Evolutionary conservation across 164 flowering plant genomes (phyloP), one percentile per base, ranked within the genome.

Genomic region (Dillenia turbinata): DNA sequence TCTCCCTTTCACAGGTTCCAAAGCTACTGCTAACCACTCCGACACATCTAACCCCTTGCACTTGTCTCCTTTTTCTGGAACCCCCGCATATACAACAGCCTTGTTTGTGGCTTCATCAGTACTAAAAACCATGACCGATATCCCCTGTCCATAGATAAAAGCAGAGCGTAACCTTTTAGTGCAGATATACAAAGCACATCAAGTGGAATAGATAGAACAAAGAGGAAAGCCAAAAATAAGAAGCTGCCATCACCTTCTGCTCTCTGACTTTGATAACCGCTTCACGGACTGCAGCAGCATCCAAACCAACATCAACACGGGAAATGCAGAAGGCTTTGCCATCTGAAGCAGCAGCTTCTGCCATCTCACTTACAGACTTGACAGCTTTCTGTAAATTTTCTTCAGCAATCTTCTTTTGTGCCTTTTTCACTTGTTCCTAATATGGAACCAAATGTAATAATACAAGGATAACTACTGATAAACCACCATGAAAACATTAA

Each of bases 11-110:
- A 95, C 71, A 54, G 93, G 96, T 14, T 61, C 81, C 59, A 92
- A 63, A 16, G 92, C 96, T 52, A 74, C 76, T 5, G 77, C 71
- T 77, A 95, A 68, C 99, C 99, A 95, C 64, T 92, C 92, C 1
- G 85, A 77, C 44, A 86, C 93, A 24, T 83, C 90, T 44, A 90
- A 74, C 56, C 72, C 74, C 62, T 77, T 78, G 66, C 58, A 73
- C 63, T 69, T 71, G 49, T 72, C 79, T 49, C 69, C 82, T 59
- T 79, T 81, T 44, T 77, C 78, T 0, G 96, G 96, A 11, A 92
- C 94, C 12, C 96, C 96, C 8, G 97, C 97, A 75, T 85, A 95
- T 0, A 86, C 97, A 33, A 90, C 76, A 11, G 87, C 92, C 86
- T 92, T 95, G 64, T 92, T 92, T 55, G 86, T 79, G 24, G 67